Conservation (phyloP, 2,329 filamentous ascomycete genomes). For the Penicillium nordicum region DNA sequence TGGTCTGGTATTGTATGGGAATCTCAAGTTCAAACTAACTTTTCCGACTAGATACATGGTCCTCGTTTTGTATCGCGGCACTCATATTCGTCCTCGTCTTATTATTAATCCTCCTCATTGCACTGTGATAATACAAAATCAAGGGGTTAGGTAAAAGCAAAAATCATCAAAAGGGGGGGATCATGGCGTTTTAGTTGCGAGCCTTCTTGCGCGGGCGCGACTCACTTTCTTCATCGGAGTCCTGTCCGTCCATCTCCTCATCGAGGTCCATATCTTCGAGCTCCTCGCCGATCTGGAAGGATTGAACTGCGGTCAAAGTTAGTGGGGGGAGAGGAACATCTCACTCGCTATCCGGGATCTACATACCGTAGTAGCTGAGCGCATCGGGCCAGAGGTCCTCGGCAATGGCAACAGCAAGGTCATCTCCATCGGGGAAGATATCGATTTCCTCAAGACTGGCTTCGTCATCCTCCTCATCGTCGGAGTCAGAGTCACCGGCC, state of each 20-base stretch:
- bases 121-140: slow-evolving; percentile 49
- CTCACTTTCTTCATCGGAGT: slow-evolving; percentile 46
- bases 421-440: slow-evolving; percentile 83
- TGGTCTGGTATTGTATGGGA: slow-evolving; percentile 14
- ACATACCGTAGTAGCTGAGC: slow-evolving; percentile 86
- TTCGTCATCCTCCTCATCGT: slow-evolving; percentile 57
- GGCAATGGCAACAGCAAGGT: slow-evolving; percentile 72
- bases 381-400: slow-evolving; percentile 89
- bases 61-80: slow-evolving; percentile 85
- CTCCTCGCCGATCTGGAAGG: slow-evolving; percentile 65
- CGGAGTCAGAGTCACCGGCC: slow-evolving; percentile 43
- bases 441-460: slow-evolving; percentile 66
- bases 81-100: slow-evolving; percentile 87
- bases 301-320: slow-evolving; percentile 56
- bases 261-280: slow-evolving; percentile 56
- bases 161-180: slow-evolving; percentile 18
- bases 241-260: slow-evolving; percentile 53
- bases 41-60: slow-evolving; percentile 57
- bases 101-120: slow-evolving; percentile 72
- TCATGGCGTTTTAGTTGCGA: slow-evolving; percentile 30
- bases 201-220: slow-evolving; percentile 48
- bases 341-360: not conserved
- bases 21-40: slow-evolving; percentile 24
- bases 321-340: slow-evolving; percentile 26
- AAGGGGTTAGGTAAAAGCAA: slow-evolving; percentile 14